A percentile compares a stretch with the other conserved stretches of the same genome.
These are phyloP conservation scores for Trifolium repens DNA, from an alignment of 306 rosid species.

Conservation along the genomic window DNA sequence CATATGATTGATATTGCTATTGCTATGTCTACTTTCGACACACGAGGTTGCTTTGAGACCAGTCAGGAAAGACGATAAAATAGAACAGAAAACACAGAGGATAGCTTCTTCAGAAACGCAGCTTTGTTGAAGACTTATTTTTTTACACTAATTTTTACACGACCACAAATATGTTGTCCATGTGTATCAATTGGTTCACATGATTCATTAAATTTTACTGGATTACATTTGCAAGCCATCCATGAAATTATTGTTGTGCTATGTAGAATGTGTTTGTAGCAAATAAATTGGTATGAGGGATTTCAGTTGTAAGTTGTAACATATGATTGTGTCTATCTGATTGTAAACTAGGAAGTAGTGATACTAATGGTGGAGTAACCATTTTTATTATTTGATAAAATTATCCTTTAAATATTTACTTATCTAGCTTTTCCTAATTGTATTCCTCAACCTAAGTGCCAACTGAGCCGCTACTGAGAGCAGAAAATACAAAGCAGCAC, in stretches of 20 bases:
- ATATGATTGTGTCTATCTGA: not conserved
- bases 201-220: slow-evolving; percentile 38
- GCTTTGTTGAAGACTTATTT: slow-evolving; percentile 38
- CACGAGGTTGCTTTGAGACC: slow-evolving; percentile 41
- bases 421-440: not conserved
- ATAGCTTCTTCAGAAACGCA: slow-evolving; percentile 35
- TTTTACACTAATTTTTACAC: slow-evolving; percentile 49
- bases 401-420: not conserved
- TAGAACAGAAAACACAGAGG: slow-evolving; percentile 37
- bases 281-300: slow-evolving; percentile 20
- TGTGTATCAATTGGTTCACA: slow-evolving; percentile 46
- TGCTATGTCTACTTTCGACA: slow-evolving; percentile 24
- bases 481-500: no score
- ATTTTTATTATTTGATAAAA: not conserved
- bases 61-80: slow-evolving; percentile 43
- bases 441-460: no score
- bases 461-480: no score
- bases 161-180: slow-evolving; percentile 43
- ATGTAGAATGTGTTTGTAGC: slow-evolving; percentile 26
- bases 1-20: slow-evolving; percentile 13
- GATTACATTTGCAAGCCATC: slow-evolving; percentile 36
- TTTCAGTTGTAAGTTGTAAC: slow-evolving; percentile 6
- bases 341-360: not conserved
- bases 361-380: not conserved
- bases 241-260: slow-evolving; percentile 21